Base-by-base conservation (phyloP, 2,329 filamentous ascomycete species). In the Colletotrichum graminicola region DNA sequence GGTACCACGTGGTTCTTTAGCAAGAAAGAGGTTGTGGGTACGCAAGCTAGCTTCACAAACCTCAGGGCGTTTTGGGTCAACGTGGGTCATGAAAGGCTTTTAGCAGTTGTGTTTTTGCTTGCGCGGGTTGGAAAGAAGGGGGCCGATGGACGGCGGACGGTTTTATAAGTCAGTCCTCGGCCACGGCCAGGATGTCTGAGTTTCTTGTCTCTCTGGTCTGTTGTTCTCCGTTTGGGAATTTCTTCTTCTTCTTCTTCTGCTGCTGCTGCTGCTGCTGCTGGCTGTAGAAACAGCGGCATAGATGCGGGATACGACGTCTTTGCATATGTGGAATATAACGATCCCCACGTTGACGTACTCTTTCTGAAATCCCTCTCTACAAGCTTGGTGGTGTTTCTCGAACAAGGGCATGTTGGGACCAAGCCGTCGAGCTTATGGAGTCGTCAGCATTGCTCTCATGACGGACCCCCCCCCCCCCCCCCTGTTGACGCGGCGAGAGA, bases 21-120 rank as follows among this genome's bases (percentile, higher is more conserved):
- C 29, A 69, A 47, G 54, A 65, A 10, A 29, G 4, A 29, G 21
- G n/a, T 43, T 39, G 57, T 39, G 43, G 45, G 62, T n/a, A 47
- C 51, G 64, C 36, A 51, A 11, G 12, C 12, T 26, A 41, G 54
- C 43, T 62, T 43, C 57, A 51, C 43, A 57, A 45, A 71, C 56
- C 52, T 51, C 43, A 47, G 62, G 68, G 68, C 68, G 68, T 71
- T 71, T 62, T 47, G 23, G 67, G 56, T 54, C 52, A 47, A n/a
- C 23, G 55, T 61, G 67, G 43, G 41, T 56, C 49, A 67, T 43
- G 67, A 32, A 47, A 29, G 49, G 47, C 1, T 47, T 47, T 23
- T 47, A 7, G 18, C 10, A 21, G 32, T 43, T n/a, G 41, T 51
- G 12, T 29, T 65, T 54, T 32, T 32, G n/a, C 62, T 39, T 32